Evolutionary conservation across 2,329 filamentous ascomycete species (phyloP), one percentile per base, ranked within the genome.

Genomic region (Cladophialophora carrionii): DNA sequence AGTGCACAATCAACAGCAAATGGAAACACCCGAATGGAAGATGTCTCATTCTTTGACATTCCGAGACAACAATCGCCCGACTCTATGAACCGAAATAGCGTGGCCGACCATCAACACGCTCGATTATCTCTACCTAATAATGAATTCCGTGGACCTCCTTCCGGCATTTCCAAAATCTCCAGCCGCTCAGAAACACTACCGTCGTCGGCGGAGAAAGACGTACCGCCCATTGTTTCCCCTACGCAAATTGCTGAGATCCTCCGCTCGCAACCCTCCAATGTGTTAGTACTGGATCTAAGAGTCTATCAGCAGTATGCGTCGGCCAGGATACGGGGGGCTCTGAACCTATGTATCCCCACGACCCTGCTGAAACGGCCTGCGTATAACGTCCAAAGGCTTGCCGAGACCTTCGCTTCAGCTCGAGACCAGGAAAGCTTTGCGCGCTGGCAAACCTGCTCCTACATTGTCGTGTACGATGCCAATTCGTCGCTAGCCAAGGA

Each of bases 301-400:
- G 92, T 96, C 0, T 91, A 89, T 31, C 92, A 92, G 22, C 91
- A 94, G 70, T 97, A 90, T 74, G 85, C 88, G 0, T 83, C 86
- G 53, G 88, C 90, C 24, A 87, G 90, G 32, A 90, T 98, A 61
- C 80, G 83, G 57, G 88, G 89, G n/a, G 91, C 94, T 0, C 79
- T 99, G 34, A 98, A 96, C 74, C 81, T 99, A 4, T 98, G 95
- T 74, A 96, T 98, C 66, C 95, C 95, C 0, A 98, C 95, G 0
- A 98, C 94, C 0, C 80, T 99, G 14, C 79, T 99, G 20, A 98
- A 98, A 77, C 85, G 95, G 57, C 88, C 91, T 0, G 96, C 92
- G 0, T 98, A 96, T 77, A 94, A 94, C 71, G 85, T 96, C 12
- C 84, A 92, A 68, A 97, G 96, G 74, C 81, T 99, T 34, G 87